phyloP scores from a whole-genome alignment of 2,329 filamentous ascomycete genomes.

The Helotiales sp. region DNA sequence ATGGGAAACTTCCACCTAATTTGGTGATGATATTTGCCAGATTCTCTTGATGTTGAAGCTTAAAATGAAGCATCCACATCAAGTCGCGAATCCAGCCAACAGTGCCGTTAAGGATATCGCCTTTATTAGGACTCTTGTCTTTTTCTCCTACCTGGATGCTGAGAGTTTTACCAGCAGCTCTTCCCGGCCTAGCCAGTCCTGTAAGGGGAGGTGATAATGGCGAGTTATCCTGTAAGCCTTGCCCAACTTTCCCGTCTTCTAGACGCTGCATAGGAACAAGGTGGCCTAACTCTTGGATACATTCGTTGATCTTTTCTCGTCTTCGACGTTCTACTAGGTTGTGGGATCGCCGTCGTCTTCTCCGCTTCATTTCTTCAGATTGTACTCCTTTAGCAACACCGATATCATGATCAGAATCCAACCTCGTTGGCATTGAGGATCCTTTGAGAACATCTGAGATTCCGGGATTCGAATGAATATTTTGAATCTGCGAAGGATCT shows the following conservation, averaged over 20 bases:
- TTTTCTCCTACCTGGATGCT: constrained; percentile 96
- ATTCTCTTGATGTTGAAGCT: constrained; percentile 87
- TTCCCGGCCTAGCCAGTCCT: constrained; percentile 82
- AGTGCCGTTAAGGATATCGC: constrained; percentile 94
- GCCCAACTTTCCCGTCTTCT: constrained; percentile 96
- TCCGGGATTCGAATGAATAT: constrained; percentile 70
- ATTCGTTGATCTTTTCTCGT: constrained; percentile 97
- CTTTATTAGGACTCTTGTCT: constrained; percentile 98
- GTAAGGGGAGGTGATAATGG: constrained; percentile 83
- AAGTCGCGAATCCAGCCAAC: constrained; percentile 97
- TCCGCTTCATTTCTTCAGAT: constrained; percentile 91
- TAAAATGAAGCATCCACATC: constrained; percentile 94
- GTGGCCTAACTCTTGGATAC: constrained; percentile 94
- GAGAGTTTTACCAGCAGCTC: constrained; percentile 80
- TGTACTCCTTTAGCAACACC: constrained; percentile 54
- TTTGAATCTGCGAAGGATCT: constrained; percentile 78
- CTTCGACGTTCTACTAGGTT: constrained; percentile 94
- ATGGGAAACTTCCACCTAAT: constrained; percentile 77
- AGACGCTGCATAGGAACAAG: constrained; percentile 90
- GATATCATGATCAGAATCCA: constrained; percentile 52
- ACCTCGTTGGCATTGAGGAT: constrained; percentile 88
- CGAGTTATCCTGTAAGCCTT: constrained; percentile 90
- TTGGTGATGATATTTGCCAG: constrained; percentile 75
- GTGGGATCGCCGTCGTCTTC: constrained; percentile 89
- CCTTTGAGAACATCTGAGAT: constrained; percentile 90